Percentiles rank a stretch among this genome's conserved stretches.
Conservation (phyloP, 2,329 filamentous ascomycete species). For the Colletotrichum liaoningense region DNA sequence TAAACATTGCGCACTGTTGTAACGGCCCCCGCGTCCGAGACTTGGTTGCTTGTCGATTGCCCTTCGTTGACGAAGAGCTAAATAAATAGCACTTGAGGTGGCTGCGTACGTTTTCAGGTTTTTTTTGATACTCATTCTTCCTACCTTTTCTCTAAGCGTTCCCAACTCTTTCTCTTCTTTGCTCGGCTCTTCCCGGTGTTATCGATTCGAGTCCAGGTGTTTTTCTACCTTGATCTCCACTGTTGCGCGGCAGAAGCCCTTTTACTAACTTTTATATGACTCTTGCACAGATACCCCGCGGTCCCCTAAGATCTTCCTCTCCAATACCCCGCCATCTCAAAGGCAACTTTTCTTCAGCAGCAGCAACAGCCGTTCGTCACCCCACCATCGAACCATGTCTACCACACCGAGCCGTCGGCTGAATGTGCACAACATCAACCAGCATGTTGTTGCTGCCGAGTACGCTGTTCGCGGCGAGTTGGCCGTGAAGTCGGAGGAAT, state of each 20-base stretch:
- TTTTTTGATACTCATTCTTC: background rate
- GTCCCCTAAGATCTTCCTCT: constrained; percentile 27
- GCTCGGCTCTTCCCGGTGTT: constrained; percentile 6
- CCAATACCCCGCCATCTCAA: constrained; percentile 35
- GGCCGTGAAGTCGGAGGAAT: constrained; percentile 92
- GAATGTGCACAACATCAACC: constrained; percentile 91
- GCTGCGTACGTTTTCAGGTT: background rate
- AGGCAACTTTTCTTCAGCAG: constrained; percentile 35
- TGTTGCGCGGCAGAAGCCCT: constrained; percentile 27
- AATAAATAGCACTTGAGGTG: constrained; percentile 26
- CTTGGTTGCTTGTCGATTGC: background rate
- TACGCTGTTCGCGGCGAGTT: constrained; percentile 98
- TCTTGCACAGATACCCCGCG: constrained; percentile 37
- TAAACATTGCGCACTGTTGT: constrained; percentile 11
- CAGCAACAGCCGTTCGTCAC: constrained; percentile 30
- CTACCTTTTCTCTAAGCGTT: background rate
- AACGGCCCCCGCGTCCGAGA: constrained; percentile 12
- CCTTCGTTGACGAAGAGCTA: constrained; percentile 6
- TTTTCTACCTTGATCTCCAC: constrained; percentile 24
- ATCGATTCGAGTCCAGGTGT: constrained; percentile 6
- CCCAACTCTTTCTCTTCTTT: background rate
- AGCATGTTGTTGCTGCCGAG: constrained; percentile 84
- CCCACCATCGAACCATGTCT: constrained; percentile 47
- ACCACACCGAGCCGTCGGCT: constrained; percentile 60
- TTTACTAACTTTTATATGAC: constrained; percentile 35